Evolutionary conservation across 2,329 filamentous ascomycete genomes (phyloP), one percentile per base, ranked within the genome.

Genomic region (Xylaria arbuscula): DNA sequence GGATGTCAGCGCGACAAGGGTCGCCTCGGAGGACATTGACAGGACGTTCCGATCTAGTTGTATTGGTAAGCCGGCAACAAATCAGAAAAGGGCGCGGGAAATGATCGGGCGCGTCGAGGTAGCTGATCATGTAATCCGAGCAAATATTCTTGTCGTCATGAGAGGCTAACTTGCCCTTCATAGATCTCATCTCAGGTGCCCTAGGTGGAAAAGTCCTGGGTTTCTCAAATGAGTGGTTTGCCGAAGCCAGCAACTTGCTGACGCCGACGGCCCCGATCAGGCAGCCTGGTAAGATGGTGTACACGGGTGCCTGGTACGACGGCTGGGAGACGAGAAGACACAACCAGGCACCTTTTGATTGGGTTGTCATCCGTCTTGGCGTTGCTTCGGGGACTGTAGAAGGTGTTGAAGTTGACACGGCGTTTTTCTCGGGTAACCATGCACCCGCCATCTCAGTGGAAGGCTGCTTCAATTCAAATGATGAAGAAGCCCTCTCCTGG

Each of bases 401-500:
- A 68, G 93, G 93, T 17, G 83, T 94, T 56, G 93, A 95, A 81
- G 86, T 95, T 71, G 92, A 95, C 81, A 95, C 93, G 2, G 89
- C 91, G 58, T 93, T 90, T 83, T 96, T 95, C 85, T 89, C 87
- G 68, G 93, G 93, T 68, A 95, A 95, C 81, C 90, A 95, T 77
- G 93, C 92, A 7, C 92, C 92, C 0, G 90, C 90, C 72, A 88
- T 94, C 75, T 92, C 90, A 0, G 90, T 96, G 19, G 90, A 95
- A 78, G 93, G 91, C 54, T 89, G 89, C 78, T 93, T 93, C 81
- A 87, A 84, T 72, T 82, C 84, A 24, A 83, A 88, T 72, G 89
- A 92, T 72, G 85, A 87, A 42, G 87, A 91, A 70, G 88, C 93
- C 11, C 79, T 88, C 48, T 85, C 86, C 8, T 90, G 88, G 88